These are phyloP conservation scores for Sextonia rubra DNA, from an alignment of 164 flowering plant genomes.

Conservation along the genomic window DNA sequence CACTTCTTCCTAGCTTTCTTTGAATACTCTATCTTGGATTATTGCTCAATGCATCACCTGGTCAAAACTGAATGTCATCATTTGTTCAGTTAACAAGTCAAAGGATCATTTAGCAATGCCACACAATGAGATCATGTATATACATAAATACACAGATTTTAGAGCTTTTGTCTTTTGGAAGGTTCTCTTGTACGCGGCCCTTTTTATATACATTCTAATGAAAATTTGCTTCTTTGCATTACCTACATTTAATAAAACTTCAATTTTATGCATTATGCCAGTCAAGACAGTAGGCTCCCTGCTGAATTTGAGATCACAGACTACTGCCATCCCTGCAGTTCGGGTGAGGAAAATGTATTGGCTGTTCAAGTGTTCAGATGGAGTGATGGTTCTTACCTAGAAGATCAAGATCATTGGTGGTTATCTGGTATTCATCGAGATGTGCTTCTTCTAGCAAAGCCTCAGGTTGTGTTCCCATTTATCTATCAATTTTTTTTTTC, in stretches of 20 bases:
- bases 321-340: constrained; percentile 62
- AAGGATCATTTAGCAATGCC: too few species aligned
- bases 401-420: constrained; percentile 99
- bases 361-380: constrained; percentile 97
- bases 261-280: constrained; percentile 29
- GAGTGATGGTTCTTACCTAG: constrained; percentile 99
- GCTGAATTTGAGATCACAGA: constrained; percentile 98
- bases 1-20: too few species aligned
- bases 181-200: neutral
- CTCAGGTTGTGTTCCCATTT: constrained; percentile 53
- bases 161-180: neutral
- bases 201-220: neutral
- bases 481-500: neutral
- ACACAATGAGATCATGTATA: too few species aligned
- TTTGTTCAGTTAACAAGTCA: too few species aligned
- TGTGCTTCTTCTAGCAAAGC: constrained; percentile 89
- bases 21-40: too few species aligned
- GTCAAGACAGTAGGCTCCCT: constrained; percentile 97
- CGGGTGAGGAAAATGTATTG: constrained; percentile 60
- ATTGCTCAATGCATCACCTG: too few species aligned
- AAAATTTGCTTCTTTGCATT: neutral
- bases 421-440: constrained; percentile 95
- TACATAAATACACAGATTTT: too few species aligned
- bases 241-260: constrained; percentile 5
- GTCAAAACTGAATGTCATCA: too few species aligned